Evolutionary conservation across 2,329 filamentous ascomycete species (phyloP), one percentile per base, ranked within the genome.

Genomic region (Verticillium longisporum): DNA sequence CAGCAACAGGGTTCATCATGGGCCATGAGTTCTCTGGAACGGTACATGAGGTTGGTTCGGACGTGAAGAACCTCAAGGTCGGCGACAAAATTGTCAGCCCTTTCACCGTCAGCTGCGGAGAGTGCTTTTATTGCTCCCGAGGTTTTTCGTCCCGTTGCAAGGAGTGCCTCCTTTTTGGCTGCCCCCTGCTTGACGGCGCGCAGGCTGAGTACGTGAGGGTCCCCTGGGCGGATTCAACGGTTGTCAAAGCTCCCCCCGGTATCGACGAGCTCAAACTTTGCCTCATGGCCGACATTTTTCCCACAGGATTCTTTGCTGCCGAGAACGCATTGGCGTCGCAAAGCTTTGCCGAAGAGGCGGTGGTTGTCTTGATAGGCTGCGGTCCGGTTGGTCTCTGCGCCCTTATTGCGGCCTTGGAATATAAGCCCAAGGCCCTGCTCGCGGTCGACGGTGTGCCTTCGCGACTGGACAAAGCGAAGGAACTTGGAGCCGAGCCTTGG

Each of bases 261-360:
- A 88, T 96, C 62, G 84, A 88, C 21, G 88, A 94, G 66, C 83
- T 89, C 65, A 86, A 86, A 38, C 80, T 96, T 57, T 86, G 96
- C 7, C 82, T 97, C 33, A 96, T 97, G 92, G 92, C 91, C 14
- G 92, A 97, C 71, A 96, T 97, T 68, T 96, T 95, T 74, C 92
- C 92, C 1, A 91, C 88, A 0, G 90, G 93, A 6, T 96, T 86
- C 75, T 96, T 93, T 68, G 92, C 91, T 6, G 90, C 90, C 5
- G 82, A 83, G 61, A 95, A 92, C 69, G 93, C 87, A 6, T 88
- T 96, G 73, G 84, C 62, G 76, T 88, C 80, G 88, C 50, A 69
- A 72, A n/a, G 67, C 77, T 15, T 80, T 85, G 63, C 80, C 87
- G 61, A 83, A 88, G 59, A 75, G 79, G 18, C 84, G 62, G 90